phyloP scores from a whole-genome alignment of 768 basidiomycete species.

The Rubroboletus satanas region DNA sequence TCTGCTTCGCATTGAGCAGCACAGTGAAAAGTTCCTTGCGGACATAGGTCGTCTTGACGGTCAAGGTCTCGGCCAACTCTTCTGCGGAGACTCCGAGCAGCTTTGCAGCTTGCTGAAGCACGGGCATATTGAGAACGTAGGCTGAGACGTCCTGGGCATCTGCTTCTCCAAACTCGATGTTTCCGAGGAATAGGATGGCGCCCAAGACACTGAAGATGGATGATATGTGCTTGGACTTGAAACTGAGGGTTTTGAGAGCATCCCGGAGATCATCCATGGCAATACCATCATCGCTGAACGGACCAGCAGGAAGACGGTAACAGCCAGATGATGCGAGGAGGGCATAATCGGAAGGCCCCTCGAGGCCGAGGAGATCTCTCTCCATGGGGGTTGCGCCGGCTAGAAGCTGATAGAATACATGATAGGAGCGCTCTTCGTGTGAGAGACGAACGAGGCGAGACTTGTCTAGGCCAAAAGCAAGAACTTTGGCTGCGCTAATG shows the following conservation, averaged over 20 bases:
- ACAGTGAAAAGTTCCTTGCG: constrained; percentile 57
- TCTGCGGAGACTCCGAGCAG: constrained; percentile 52
- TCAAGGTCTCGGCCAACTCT: constrained; percentile 51
- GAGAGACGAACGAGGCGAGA: constrained; percentile 49
- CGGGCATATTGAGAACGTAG: constrained; percentile 41
- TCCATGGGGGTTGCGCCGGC: constrained; percentile 56
- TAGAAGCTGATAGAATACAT: constrained; percentile 63
- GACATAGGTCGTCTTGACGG: constrained; percentile 54
- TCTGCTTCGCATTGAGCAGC: constrained; percentile 49
- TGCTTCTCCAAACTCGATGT: constrained; percentile 54
- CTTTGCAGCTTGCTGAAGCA: constrained; percentile 47
- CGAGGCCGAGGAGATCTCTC: constrained; percentile 49
- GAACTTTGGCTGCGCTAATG: constrained; percentile 52
- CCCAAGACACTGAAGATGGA: constrained; percentile 52
- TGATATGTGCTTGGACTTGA: constrained; percentile 56
- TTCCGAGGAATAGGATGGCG: constrained; percentile 55
- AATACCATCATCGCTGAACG: constrained; percentile 57
- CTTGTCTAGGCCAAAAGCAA: constrained; percentile 63
- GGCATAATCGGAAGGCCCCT: constrained; percentile 56
- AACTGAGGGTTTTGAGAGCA: constrained; percentile 53
- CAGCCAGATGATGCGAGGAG: constrained; percentile 57
- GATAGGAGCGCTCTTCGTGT: constrained; percentile 61
- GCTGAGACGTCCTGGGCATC: constrained; percentile 54
- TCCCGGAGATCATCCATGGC: constrained; percentile 56
- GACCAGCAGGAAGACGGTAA: constrained; percentile 61